phyloP scores from a whole-genome alignment of 2,329 filamentous ascomycete species.

The Fonsecaea pedrosoi region DNA sequence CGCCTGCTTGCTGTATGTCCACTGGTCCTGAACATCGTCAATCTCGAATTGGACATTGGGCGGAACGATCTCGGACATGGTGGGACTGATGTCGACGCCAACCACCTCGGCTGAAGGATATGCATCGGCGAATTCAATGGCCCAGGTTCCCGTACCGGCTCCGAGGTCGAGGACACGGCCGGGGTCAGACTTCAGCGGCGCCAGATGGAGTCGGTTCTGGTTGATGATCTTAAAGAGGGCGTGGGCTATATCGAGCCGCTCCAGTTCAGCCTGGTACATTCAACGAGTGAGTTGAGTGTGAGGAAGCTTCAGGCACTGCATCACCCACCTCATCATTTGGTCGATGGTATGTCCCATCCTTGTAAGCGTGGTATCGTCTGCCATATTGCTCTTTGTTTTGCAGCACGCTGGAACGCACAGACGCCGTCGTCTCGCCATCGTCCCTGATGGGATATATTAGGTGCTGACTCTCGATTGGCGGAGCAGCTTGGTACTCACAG shows the following conservation, averaged over 20 bases:
- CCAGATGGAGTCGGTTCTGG: conserved; percentile 40
- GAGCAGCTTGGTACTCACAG: neutral
- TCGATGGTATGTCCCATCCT: conserved; percentile 5
- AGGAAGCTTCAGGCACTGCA: neutral
- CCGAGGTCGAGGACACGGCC: conserved; percentile 45
- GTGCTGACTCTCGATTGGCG: neutral
- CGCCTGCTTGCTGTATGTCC: conserved; percentile 63
- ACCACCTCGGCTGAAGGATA: conserved; percentile 37
- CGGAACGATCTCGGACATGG: conserved; percentile 48
- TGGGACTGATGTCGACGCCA: conserved; percentile 39
- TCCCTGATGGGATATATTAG: neutral
- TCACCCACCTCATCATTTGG: conserved; percentile 9
- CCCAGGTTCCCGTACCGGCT: conserved; percentile 47
- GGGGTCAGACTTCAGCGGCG: conserved; percentile 32
- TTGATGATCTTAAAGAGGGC: conserved; percentile 33
- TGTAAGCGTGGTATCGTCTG: conserved; percentile 8
- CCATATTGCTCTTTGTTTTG: neutral
- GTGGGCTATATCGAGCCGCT: conserved; percentile 46
- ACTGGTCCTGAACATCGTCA: conserved; percentile 64
- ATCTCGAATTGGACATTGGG: conserved; percentile 64
- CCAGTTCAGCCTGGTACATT: conserved; percentile 42
- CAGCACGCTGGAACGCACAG: neutral
- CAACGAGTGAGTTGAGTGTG: neutral
- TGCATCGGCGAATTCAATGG: conserved; percentile 48
- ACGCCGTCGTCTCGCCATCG: neutral